Evolutionary conservation across 1,139 yeast genomes (phyloP).

Genomic region (Spathaspora sp.): DNA sequence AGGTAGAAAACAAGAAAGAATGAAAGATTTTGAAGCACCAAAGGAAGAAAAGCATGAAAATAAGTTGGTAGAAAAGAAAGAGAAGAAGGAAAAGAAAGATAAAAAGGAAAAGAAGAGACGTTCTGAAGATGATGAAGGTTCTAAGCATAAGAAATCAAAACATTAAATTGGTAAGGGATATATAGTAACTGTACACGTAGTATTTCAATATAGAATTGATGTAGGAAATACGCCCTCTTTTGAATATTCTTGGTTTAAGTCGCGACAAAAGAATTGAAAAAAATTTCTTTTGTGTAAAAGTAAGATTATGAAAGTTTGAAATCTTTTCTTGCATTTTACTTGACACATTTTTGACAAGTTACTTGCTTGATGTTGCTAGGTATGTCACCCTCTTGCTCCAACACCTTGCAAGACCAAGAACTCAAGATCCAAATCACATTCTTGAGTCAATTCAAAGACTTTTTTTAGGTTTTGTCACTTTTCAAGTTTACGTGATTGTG

Average conservation of each 20-base stretch:
- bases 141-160: slow-evolving; percentile 11
- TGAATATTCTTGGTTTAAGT: neutral
- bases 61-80: slow-evolving; percentile 21
- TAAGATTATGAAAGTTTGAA: neutral
- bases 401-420: too few species aligned
- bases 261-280: neutral
- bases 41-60: slow-evolving; percentile 60
- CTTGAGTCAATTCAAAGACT: too few species aligned
- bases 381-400: too few species aligned
- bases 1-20: slow-evolving; percentile 66
- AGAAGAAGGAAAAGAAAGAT: slow-evolving; percentile 20
- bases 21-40: slow-evolving; percentile 83
- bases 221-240: neutral
- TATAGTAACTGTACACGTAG: neutral
- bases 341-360: too few species aligned
- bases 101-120: slow-evolving; percentile 17
- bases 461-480: neutral
- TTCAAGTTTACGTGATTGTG: neutral
- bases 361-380: too few species aligned
- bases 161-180: slow-evolving; percentile 1
- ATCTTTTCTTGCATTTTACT: too few species aligned
- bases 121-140: slow-evolving; percentile 7
- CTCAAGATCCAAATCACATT: too few species aligned
- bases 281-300: neutral
- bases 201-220: neutral